Conservation (phyloP, 163 green algal genomes). For the Scenedesmus sp. region DNA sequence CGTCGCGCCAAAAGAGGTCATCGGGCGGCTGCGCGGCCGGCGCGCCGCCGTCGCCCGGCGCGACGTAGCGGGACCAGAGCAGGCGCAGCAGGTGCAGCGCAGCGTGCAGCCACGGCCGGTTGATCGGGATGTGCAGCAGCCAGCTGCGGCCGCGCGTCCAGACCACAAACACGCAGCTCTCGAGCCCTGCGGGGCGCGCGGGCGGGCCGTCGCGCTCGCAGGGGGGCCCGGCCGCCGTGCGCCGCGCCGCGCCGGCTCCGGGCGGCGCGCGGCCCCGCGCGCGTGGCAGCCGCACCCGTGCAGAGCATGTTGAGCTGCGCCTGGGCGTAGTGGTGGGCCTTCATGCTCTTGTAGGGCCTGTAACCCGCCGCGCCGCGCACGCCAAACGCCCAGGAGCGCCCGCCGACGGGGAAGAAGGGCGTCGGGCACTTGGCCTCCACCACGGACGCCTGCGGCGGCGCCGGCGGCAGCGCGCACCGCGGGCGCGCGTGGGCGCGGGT, state of each 20-base stretch:
- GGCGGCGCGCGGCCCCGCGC: too few relatives aligned
- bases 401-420: conserved; percentile 3
- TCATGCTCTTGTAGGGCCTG: conserved; percentile 31
- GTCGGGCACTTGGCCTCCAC: conserved; percentile 34
- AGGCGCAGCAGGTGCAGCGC: conserved; percentile 17
- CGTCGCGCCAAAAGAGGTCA: conserved; percentile 28
- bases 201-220: too few relatives aligned
- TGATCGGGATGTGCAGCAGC: conserved; percentile 31
- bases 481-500: too few relatives aligned
- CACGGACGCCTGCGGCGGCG: background rate
- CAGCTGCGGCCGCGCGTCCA: conserved; percentile 22
- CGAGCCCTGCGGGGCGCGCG: conserved; percentile 13
- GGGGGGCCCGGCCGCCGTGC: too few relatives aligned
- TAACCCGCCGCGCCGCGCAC: background rate
- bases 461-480: too few relatives aligned
- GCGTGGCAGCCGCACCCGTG: conserved; percentile 24
- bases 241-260: too few relatives aligned
- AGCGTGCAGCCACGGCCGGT: conserved; percentile 32
- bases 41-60: too few relatives aligned
- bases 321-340: conserved; percentile 30
- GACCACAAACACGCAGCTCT: conserved; percentile 32
- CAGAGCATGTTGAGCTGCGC: conserved; percentile 36
- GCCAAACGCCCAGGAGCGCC: conserved; percentile 17
- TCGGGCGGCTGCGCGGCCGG: background rate
- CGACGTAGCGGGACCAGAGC: conserved; percentile 14